Base-by-base conservation (phyloP, 768 basidiomycete species). In the Holtermanniella nyarrowii region DNA sequence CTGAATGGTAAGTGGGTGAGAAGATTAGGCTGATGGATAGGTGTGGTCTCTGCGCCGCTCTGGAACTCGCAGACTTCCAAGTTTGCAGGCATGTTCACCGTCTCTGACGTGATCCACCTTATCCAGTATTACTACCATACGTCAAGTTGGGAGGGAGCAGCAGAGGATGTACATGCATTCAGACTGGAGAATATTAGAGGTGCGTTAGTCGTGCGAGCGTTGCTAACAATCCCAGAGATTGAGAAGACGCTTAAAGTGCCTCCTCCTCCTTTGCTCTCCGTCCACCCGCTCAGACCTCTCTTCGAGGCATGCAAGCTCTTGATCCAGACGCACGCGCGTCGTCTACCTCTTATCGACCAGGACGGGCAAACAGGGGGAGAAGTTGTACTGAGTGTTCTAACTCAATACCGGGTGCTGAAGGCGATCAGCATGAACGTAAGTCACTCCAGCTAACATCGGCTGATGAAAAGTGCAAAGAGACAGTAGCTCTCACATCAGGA, bases 91-190 rank as follows among this genome's bases (percentile, higher is more conserved):
- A 97, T 99, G 93, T 85, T 99, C 66, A 99, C 95, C 7, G 88
- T 97, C n/a, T 80, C 89, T 52, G 95, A 99, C 72, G 90, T 99
- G 70, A 96, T 99, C 52, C 95, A 99, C 70, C 82, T 99, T 58
- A 97, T 99, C 59, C 95, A 99, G 65, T 95, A 91, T 75, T 99
- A 96, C 72, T 95, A 96, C 72, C 82, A 83, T 44, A 87, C 84
- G 12, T 75, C 79, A 1, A 82, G 85, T 26, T 85, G 82, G 70
- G 89, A 89, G 61, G 82, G 80, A 48, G 91, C 89, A 4, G 80
- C 84, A 0, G 79, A 83, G 11, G 90, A 97, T 62, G 93, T 97
- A 2, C 93, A 97, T 68, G 84, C 81, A 0, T 88, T 99, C 69
- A 79, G 86, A 26, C 77, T 99, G 25, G 86, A 91, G 67, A 82